phyloP scores from a whole-genome alignment of 2,329 filamentous ascomycete genomes.

The Lachnellula cervina region DNA sequence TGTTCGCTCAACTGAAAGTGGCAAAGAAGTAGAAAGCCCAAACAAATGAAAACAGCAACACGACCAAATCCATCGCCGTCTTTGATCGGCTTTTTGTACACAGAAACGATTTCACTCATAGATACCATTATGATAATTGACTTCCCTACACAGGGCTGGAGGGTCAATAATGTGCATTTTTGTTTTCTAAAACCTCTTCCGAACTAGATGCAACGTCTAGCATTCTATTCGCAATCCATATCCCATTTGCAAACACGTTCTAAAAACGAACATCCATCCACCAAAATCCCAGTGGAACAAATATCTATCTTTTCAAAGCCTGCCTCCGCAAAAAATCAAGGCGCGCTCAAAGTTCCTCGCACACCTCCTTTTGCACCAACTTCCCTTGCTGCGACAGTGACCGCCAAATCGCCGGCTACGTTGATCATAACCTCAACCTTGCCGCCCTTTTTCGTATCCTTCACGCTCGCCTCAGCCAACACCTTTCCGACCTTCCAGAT shows the following conservation, averaged over 20 bases:
- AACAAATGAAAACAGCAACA: no score
- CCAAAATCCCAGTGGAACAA: neutral
- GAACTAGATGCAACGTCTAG: neutral
- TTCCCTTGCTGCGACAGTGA: constrained; percentile 78
- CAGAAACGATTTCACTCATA: neutral
- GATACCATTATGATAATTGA: neutral
- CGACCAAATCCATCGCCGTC: no score
- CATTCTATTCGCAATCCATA: neutral
- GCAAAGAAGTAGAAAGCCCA: no score
- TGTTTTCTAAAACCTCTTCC: neutral
- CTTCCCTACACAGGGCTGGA: neutral
- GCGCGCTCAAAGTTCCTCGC: constrained; percentile 27
- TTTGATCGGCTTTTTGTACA: neutral
- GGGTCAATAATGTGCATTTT: neutral
- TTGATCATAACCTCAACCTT: constrained; percentile 95
- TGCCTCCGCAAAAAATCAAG: constrained; percentile 14
- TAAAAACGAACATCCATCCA: neutral
- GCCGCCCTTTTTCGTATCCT: constrained; percentile 76
- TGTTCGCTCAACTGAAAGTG: no score
- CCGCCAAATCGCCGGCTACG: constrained; percentile 70
- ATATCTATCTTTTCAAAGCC: neutral
- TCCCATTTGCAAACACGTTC: neutral
- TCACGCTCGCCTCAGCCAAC: constrained; percentile 81
- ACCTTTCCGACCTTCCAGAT: constrained; percentile 82
- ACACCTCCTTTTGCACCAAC: constrained; percentile 52